These are phyloP conservation scores for Aspergillus alliaceus DNA, from an alignment of 2,329 filamentous ascomycete genomes.

Conservation along the genomic window DNA sequence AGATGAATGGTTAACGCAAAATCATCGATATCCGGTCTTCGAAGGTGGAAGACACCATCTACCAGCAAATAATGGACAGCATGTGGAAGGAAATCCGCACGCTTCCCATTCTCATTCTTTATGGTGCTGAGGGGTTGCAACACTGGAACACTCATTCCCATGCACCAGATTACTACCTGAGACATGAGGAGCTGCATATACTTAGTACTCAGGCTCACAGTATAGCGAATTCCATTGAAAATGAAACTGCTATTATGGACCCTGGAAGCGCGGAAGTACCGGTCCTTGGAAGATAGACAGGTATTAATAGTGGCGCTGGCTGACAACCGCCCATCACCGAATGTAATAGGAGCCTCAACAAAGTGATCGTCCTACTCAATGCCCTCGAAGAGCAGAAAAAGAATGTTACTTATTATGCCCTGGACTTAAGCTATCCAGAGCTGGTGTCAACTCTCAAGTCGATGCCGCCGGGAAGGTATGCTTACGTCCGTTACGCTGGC, in stretches of 20 bases:
- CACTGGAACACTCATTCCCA: neutral
- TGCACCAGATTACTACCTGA: neutral
- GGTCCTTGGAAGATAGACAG: neutral
- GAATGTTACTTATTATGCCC: neutral
- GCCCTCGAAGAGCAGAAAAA: neutral
- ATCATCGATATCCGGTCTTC: neutral
- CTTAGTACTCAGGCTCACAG: neutral
- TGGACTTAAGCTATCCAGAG: neutral
- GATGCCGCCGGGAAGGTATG: neutral
- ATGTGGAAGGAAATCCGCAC: neutral
- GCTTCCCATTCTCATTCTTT: neutral
- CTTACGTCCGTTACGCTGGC: neutral
- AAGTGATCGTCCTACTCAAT: neutral
- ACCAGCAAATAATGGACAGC: neutral
- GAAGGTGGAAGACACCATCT: neutral
- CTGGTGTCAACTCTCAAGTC: neutral
- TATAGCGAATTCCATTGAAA: neutral
- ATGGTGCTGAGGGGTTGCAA: neutral
- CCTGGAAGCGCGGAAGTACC: neutral
- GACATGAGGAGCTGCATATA: neutral
- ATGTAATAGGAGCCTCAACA: neutral
- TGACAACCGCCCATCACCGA: neutral
- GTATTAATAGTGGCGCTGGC: no score
- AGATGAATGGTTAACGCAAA: no score
- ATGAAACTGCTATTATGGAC: neutral